A percentile compares a stretch with the other conserved stretches of the same genome.
These are phyloP conservation scores for Hymenoscyphus infarciens DNA, from an alignment of 2,329 filamentous ascomycete species.

Conservation along the genomic window DNA sequence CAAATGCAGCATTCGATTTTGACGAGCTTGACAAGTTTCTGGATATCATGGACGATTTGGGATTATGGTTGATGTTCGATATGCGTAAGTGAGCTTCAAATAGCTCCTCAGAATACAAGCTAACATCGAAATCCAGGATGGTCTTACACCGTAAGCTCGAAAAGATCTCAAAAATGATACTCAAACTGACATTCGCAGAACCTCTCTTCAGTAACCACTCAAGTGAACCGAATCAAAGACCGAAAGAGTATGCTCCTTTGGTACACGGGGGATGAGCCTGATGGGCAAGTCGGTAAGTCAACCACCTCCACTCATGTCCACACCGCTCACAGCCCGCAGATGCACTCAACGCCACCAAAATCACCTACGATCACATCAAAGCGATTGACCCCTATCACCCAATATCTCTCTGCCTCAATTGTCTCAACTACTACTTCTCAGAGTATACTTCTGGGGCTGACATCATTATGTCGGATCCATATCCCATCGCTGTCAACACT, in stretches of 20 bases:
- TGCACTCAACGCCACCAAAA: constrained; percentile 42
- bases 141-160: not conserved
- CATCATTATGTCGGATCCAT: constrained; percentile 49
- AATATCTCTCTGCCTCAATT: constrained; percentile 49
- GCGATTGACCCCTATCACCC: constrained; percentile 50
- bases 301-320: not conserved
- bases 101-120: constrained; percentile 26
- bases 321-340: constrained; percentile 15
- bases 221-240: constrained; percentile 24
- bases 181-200: constrained; percentile 30
- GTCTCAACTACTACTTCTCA: constrained; percentile 49
- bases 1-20: constrained; percentile 32
- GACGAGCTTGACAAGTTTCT: constrained; percentile 39
- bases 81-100: constrained; percentile 40
- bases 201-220: constrained; percentile 35
- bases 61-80: constrained; percentile 43
- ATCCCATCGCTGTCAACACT: constrained; percentile 47
- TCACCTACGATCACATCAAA: constrained; percentile 43
- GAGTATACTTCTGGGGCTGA: constrained; percentile 49
- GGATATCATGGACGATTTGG: constrained; percentile 39
- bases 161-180: not conserved
- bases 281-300: constrained; percentile 31
- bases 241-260: constrained; percentile 35
- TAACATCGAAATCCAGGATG: not conserved
- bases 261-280: constrained; percentile 53